Evolutionary conservation across 495 filamentous ascomycete genomes (phyloP).

Genomic region (Aspergillus kassunensis): DNA sequence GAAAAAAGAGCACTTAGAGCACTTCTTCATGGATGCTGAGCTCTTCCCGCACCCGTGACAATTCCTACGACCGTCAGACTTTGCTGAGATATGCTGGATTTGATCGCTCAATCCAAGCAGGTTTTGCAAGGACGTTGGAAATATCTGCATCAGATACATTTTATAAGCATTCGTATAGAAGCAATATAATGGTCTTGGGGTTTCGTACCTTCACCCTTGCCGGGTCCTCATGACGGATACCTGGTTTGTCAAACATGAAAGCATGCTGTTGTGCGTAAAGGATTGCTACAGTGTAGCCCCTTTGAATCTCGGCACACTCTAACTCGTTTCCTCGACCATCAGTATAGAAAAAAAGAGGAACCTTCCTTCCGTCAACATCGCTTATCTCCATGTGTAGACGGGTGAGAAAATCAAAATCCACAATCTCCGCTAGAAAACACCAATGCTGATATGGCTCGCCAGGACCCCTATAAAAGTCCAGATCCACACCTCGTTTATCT

Average conservation of each 20-base stretch:
- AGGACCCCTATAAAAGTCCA: neutral
- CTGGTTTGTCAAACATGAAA: neutral
- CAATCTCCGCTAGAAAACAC: neutral
- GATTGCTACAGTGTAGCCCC: neutral
- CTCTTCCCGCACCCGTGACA: neutral
- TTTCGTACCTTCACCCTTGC: too few relatives aligned
- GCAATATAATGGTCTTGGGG: too few relatives aligned
- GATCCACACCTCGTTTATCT: neutral
- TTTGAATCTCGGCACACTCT: neutral
- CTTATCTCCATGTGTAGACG: neutral
- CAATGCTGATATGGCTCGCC: neutral
- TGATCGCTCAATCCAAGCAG: too few relatives aligned
- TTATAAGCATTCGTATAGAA: neutral
- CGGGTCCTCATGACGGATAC: conserved; percentile 1
- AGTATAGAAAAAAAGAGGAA: neutral
- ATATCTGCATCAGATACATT: neutral
- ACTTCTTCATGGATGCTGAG: too few relatives aligned
- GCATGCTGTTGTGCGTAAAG: neutral
- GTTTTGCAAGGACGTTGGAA: neutral
- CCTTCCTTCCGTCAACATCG: neutral
- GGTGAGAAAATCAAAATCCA: neutral
- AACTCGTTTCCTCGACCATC: neutral
- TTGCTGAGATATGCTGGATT: too few relatives aligned
- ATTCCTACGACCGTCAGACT: too few relatives aligned
- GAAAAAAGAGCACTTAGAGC: too few relatives aligned